Conservation (phyloP, 331 rosid genomes). For the Rhamnella rubrinervis region DNA sequence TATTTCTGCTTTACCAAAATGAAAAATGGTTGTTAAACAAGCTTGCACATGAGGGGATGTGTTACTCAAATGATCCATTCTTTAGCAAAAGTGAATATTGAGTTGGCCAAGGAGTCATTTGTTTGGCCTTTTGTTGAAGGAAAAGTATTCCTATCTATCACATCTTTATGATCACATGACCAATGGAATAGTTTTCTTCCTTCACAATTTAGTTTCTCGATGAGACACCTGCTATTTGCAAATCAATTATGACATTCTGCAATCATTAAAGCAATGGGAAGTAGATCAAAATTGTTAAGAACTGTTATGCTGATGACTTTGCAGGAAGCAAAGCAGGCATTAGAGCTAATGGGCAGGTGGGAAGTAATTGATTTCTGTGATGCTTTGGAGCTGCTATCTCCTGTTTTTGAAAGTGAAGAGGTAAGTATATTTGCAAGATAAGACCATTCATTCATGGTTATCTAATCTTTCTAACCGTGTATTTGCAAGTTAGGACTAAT, state of each 20-base stretch:
- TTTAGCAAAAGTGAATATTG: not conserved
- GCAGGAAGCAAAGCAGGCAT: constrained; percentile 98
- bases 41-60: too few species aligned
- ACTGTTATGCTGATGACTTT: constrained; percentile 25
- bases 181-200: not conserved
- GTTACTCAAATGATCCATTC: not conserved
- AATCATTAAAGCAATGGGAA: not conserved
- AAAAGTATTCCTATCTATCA: not conserved
- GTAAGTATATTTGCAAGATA: constrained; percentile 34
- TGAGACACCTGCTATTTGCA: not conserved
- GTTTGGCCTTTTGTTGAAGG: not conserved
- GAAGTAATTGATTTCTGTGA: constrained; percentile 94
- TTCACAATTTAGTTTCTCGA: too few species aligned
- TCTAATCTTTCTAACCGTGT: not conserved
- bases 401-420: constrained; percentile 99
- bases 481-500: not conserved
- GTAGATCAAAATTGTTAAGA: not conserved
- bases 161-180: not conserved
- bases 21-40: too few species aligned
- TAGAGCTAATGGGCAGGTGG: constrained; percentile 92
- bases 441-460: not conserved
- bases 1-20: not conserved
- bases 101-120: not conserved
- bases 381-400: constrained; percentile 92
- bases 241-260: not conserved